These are phyloP conservation scores for Xylariaceae sp. DNA, from an alignment of 2,329 filamentous ascomycete genomes.

Conservation along the genomic window DNA sequence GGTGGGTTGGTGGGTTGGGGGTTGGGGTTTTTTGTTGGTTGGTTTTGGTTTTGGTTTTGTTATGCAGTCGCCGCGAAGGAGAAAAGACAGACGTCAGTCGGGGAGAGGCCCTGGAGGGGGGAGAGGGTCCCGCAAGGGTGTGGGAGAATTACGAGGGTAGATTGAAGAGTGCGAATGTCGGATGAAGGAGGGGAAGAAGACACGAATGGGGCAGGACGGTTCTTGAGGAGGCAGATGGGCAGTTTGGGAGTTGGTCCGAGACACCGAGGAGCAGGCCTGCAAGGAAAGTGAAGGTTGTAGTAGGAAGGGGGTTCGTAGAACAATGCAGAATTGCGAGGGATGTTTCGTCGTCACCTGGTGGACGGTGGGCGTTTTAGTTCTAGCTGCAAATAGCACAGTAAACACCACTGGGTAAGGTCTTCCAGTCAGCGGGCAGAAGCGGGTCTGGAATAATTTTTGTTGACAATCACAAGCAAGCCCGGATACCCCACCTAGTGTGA, in stretches of 20 bases:
- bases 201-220: constrained; percentile 3
- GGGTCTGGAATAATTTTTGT: constrained; percentile 24
- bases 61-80: constrained; percentile 9
- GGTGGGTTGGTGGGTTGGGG: too few relatives aligned
- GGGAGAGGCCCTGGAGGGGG: constrained; percentile 5
- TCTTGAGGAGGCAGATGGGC: constrained; percentile 7
- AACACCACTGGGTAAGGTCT: constrained; percentile 5
- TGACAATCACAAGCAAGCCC: constrained; percentile 29
- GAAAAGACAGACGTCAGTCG: constrained; percentile 14
- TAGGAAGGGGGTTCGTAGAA: constrained; percentile 25
- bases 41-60: background rate
- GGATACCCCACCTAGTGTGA: background rate
- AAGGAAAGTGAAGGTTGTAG: constrained; percentile 20
- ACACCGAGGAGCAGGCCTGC: constrained; percentile 19
- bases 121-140: constrained; percentile 10
- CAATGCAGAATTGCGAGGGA: constrained; percentile 24
- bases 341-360: constrained; percentile 24
- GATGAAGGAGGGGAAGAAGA: constrained; percentile 21
- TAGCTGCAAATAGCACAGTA: constrained; percentile 12
- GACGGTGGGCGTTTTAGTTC: constrained; percentile 18
- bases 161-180: constrained; percentile 7
- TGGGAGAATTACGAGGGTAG: constrained; percentile 4
- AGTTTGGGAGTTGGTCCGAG: constrained; percentile 22
- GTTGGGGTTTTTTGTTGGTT: background rate
- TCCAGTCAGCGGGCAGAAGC: background rate